Base-by-base conservation (phyloP, 805 yeast genomes). In the Metschnikowia gelsemii region DNA sequence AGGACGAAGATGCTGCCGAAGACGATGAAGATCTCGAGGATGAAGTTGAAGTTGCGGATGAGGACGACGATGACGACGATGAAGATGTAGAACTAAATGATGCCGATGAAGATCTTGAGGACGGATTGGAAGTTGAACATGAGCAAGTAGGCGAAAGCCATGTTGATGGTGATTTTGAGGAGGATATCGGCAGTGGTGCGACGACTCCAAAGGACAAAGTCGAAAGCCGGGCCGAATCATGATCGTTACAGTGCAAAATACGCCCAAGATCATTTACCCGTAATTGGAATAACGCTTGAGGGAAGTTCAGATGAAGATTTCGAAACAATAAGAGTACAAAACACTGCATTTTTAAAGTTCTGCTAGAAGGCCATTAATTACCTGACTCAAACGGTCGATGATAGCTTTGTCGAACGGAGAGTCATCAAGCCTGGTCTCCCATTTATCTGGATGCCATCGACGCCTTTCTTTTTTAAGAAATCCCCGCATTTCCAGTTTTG, bases 371-470 rank as follows among this genome's bases (percentile, higher is more conserved):
- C 16, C 32, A 42, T 69, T 69, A 35, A 69, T 50, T 19, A 55
- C 54, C 47, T 62, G 64, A 30, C 68, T 56, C 36, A 69, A 46
- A 24, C 39, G 44, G 40, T 60, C 59, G 12, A 67, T 57, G 26
- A 62, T 50, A 22, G 61, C 61, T 49, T 45, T 42, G 41, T 61
- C 62, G 37, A 61, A 45, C n/a, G 36, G 48, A 16, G 33, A 51
- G 11, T 35, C 41, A 12, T 57, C 45, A 3, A 66, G 52, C 27
- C 55, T 56, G 8, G 57, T 55, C 8, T 56, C 52, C 80, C 82
- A 75, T 52, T 72, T 75, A 54, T 82, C 89, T 1, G 89, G 89
- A 56, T 82, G 89, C 88, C 88, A 82, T 46, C 76, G 60, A 5
- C 82, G 57, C 40, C 88, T 57, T 50, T 82, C 88, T 21, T 44